These are phyloP conservation scores for Mycena vulgaris DNA, from an alignment of 768 basidiomycete genomes.

Conservation along the genomic window DNA sequence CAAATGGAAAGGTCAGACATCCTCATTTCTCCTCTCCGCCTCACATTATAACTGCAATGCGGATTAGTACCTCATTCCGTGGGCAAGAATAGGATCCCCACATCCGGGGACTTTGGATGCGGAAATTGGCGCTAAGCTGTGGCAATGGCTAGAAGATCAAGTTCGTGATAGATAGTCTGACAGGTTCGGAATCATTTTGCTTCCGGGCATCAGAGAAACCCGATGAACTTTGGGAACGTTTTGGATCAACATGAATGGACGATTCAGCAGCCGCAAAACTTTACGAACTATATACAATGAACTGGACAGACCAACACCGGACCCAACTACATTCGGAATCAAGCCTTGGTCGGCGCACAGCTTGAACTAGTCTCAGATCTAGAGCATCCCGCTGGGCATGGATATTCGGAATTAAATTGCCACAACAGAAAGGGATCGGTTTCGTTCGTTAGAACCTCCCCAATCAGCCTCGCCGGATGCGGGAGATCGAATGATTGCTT, in stretches of 20 bases:
- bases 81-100: not conserved
- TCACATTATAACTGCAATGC: not conserved
- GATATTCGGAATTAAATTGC: constrained; percentile 37
- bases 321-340: too few species aligned
- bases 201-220: too few species aligned
- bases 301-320: too few species aligned
- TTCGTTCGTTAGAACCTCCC: constrained; percentile 39
- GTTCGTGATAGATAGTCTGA: constrained; percentile 5
- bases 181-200: too few species aligned
- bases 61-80: constrained; percentile 8
- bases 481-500: constrained; percentile 35
- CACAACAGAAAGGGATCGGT: constrained; percentile 36
- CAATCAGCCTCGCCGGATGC: constrained; percentile 28
- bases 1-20: constrained; percentile 12
- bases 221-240: too few species aligned
- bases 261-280: too few species aligned
- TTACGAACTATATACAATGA: too few species aligned
- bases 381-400: constrained; percentile 36
- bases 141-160: constrained; percentile 15
- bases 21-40: not conserved
- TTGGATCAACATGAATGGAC: too few species aligned
- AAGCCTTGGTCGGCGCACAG: not conserved
- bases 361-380: constrained; percentile 5
- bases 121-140: constrained; percentile 1
- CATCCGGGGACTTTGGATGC: not conserved